Evolutionary conservation across 129 eudicot species (phyloP).

Genomic region (Rutidosis leptorrhynchoides): DNA sequence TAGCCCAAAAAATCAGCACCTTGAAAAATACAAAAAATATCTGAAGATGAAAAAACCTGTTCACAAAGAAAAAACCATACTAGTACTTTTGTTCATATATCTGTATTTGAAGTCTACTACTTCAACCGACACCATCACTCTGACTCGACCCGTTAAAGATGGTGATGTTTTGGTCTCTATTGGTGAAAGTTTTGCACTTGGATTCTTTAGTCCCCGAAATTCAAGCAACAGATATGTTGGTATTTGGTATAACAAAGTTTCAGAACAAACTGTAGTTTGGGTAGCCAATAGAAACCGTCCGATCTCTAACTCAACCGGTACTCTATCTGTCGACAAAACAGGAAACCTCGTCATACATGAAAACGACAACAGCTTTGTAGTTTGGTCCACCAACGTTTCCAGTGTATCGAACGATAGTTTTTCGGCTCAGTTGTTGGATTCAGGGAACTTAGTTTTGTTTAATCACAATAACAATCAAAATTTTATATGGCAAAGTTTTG

Average conservation of each 20-base stretch:
- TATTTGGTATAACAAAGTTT: slow-evolving; percentile 48
- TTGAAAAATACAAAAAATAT: not conserved
- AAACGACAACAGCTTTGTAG: not conserved
- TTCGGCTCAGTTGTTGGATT: slow-evolving; percentile 38
- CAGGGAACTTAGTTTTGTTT: slow-evolving; percentile 43
- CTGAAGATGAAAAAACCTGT: not conserved
- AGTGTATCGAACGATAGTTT: not conserved
- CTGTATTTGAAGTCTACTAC: slow-evolving; percentile 18
- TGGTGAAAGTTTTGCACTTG: slow-evolving; percentile 38
- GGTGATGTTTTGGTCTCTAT: slow-evolving; percentile 37
- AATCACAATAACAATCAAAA: slow-evolving; percentile 12
- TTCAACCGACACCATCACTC: slow-evolving; percentile 34
- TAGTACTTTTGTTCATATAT: slow-evolving; percentile 8
- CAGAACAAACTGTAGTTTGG: slow-evolving; percentile 46
- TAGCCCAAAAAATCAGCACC: not conserved
- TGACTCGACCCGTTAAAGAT: slow-evolving; percentile 30
- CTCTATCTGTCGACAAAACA: slow-evolving; percentile 28
- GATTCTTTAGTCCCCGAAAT: slow-evolving; percentile 41
- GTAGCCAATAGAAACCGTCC: slow-evolving; percentile 39
- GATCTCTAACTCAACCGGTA: slow-evolving; percentile 21
- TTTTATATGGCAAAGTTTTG: slow-evolving; percentile 45
- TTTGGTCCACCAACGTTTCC: slow-evolving; percentile 44
- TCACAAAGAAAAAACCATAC: slow-evolving; percentile 7
- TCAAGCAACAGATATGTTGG: slow-evolving; percentile 44
- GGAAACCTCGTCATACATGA: slow-evolving; percentile 32